Conservation (phyloP, 1,284 basidiomycete species). For the Leccinum pseudoinsigne region DNA sequence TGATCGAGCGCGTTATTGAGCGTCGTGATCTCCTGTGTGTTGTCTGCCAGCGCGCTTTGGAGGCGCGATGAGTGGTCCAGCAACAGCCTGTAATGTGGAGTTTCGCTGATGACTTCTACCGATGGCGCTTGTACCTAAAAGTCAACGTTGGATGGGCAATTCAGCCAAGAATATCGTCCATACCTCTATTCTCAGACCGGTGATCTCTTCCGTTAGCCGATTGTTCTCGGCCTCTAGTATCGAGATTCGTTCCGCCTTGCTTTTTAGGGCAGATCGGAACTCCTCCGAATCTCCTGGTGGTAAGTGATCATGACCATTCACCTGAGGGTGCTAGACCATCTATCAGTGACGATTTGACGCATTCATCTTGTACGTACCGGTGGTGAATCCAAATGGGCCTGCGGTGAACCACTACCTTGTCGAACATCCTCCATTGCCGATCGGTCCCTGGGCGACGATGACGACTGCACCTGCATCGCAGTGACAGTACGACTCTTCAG, state of each 20-base stretch:
- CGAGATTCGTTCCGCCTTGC: conserved; percentile 22
- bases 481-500: conserved; percentile 62
- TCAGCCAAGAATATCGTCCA: conserved; percentile 9
- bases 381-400: conserved; percentile 40
- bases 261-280: conserved; percentile 43
- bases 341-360: conserved; percentile 7
- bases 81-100: conserved; percentile 50
- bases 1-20: conserved; percentile 44
- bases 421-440: conserved; percentile 45
- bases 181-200: conserved; percentile 48
- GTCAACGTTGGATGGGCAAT: conserved; percentile 8
- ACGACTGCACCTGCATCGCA: conserved; percentile 39
- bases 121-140: conserved; percentile 46
- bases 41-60: conserved; percentile 40
- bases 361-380: conserved; percentile 56
- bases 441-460: conserved; percentile 39
- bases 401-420: conserved; percentile 18
- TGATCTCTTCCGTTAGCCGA: conserved; percentile 41
- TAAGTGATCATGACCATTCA: conserved; percentile 30
- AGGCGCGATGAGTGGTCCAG: conserved; percentile 45
- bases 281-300: conserved; percentile 36
- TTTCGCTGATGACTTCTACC: conserved; percentile 45
- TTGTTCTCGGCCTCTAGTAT: conserved; percentile 47
- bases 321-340: conserved; percentile 19
- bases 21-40: conserved; percentile 35